Evolutionary conservation across 352 stramenopile genomes (phyloP), one percentile per base, ranked within the genome.

Genomic region (Thraustochytrium striatum): DNA sequence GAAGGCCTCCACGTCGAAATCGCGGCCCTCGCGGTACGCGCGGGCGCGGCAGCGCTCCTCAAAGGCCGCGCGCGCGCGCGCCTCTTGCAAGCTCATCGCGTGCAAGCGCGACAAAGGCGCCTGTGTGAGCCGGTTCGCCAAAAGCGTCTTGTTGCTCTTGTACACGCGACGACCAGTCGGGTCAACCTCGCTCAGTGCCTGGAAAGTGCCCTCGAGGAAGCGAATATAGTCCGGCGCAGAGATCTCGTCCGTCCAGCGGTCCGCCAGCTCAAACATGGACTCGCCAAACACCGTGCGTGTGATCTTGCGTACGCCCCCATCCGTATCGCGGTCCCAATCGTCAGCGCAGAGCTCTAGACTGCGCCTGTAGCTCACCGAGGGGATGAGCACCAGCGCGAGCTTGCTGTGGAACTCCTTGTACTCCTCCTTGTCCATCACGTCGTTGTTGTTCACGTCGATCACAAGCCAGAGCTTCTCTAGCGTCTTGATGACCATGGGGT

Each of bases 401-500:
- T 75, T 75, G 65, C 65, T 75, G 65, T 75, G 65, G 25, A 75
- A 75, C 33, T 58, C 52, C 21, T 41, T 30, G 30, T 75, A 75
- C 50, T 75, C 65, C 3, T 75, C 25, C 33, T 75, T 16, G 21
- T 75, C 65, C 0, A 75, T 21, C 11, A 75, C 65, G 35, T 41
- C 65, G 30, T 75, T 75, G 5, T 65, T 70, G 65, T 75, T 61
- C 28, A 41, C 50, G 50, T 75, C 65, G 19, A 75, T 61, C 21
- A 75, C 38, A 16, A 21, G 11, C 65, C 65, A 75, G n/a, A 75
- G 65, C 3, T 75, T 2, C 41, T 75, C 65, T 7, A 75, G 52
- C 11, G 65, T 75, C 8, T 41, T 35, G 30, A 75, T 30, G 33
- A 75, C 36, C 16, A 75, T 21, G 0, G 65, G 65, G 65, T 75